Base-by-base conservation (phyloP, 1,139 yeast species). In the Zygosaccharomyces sapae region DNA sequence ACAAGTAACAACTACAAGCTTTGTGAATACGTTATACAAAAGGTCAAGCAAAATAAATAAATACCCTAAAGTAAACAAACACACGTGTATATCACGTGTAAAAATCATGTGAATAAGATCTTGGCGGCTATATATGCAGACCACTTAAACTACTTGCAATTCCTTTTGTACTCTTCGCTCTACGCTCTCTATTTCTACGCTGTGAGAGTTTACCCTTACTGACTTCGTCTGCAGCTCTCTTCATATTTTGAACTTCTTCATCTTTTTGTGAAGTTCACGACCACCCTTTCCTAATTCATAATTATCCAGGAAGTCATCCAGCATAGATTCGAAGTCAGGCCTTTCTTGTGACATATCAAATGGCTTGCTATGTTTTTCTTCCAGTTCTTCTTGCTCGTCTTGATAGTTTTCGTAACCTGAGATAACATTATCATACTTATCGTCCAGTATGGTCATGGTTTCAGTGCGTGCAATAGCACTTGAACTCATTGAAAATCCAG, bases 401-500 rank as follows among this genome's bases (percentile, higher is more conserved):
- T 73, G 75, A 36, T 74, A 77, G 18, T 76, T 68, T 29, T 81
- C 85, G 58, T 86, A 89, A 56, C 84, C 81, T 55, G 75, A 75
- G 57, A 79, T 80, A 49, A 90, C 71, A 54, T 80, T 83, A 56
- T 94, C 99, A 63, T 80, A 90, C 49, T 86, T 77, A 62, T 92
- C 98, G 65, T 92, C 99, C 44, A 92, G 73, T 12, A 90, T 72
- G 0, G 95, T 82, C 66, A 92, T 73, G 1, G 95, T 96, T 61
- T 89, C 96, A 40, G 90, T 88, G 61, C 98, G 77, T 63, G 81
- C 86, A 46, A 86, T 70, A 0, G 97, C 97, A 18, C 96, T 87
- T 6, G 96, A 86, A 4, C 95, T 77, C 97, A 92, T 92, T 25
- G 98, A 90, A 58, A 86, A 87, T 4, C 95, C 87, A 0, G 96